Conservation (phyloP, 2,329 filamentous ascomycete genomes). For the Stagonosporopsis tanaceti region DNA sequence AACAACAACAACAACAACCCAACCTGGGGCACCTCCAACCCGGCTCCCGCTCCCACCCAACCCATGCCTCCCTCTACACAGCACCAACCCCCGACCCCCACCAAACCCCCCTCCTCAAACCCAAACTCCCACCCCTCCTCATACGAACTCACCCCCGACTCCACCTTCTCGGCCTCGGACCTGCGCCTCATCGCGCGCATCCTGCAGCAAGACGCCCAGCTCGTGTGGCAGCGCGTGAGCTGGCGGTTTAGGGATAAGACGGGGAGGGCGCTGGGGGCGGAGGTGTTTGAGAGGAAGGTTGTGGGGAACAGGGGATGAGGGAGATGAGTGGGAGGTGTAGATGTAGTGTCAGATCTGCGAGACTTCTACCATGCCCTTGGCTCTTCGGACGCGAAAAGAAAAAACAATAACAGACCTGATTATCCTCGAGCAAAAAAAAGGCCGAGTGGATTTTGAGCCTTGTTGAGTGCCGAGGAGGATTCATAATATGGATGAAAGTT, state of each 20-base stretch:
- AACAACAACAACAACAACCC: too few species aligned
- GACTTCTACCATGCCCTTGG: too few species aligned
- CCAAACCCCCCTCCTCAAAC: slow-evolving; percentile 6
- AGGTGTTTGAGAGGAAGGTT: slow-evolving; percentile 53
- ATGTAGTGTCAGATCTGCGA: too few species aligned
- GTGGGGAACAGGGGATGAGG: slow-evolving; percentile 8
- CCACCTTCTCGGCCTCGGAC: slow-evolving; percentile 41
- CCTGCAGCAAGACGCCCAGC: slow-evolving; percentile 52
- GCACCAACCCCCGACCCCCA: slow-evolving; percentile 1
- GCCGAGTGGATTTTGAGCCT: too few species aligned
- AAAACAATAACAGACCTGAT: too few species aligned
- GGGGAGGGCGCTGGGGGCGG: slow-evolving; percentile 54
- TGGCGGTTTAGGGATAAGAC: slow-evolving; percentile 60
- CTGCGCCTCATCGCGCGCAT: slow-evolving; percentile 55
- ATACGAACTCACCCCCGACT: slow-evolving; percentile 38
- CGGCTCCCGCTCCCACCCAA: not conserved
- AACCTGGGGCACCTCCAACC: not conserved
- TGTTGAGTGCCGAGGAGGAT: too few species aligned
- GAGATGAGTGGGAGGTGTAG: not conserved
- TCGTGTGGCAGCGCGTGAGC: slow-evolving; percentile 58
- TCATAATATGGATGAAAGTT: too few species aligned
- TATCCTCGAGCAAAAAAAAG: too few species aligned
- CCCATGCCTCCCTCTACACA: not conserved
- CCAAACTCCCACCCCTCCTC: not conserved
- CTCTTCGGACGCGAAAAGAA: too few species aligned